phyloP scores from a whole-genome alignment of 768 basidiomycete genomes.

The Panaeolus papilionaceus region DNA sequence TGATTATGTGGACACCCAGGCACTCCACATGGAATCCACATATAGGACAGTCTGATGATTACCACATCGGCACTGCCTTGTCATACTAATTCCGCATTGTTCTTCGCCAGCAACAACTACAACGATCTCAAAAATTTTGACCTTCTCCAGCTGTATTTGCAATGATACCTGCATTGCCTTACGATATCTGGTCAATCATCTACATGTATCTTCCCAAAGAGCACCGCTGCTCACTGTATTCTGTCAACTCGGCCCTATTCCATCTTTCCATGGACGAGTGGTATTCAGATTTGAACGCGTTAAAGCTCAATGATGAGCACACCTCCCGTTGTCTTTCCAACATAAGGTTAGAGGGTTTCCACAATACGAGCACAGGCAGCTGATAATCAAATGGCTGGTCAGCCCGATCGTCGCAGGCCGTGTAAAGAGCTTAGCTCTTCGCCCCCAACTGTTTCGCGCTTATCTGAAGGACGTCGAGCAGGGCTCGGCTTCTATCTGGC shows the following conservation, averaged over 20 bases:
- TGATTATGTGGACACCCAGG: background rate
- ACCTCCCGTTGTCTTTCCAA: slow-evolving; percentile 18
- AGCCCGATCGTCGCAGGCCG: slow-evolving; percentile 14
- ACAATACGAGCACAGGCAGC: background rate
- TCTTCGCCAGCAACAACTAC: background rate
- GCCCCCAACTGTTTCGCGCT: slow-evolving; percentile 22
- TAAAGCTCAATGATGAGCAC: slow-evolving; percentile 17
- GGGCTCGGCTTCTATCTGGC: background rate
- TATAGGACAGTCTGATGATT: background rate
- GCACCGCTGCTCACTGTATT: slow-evolving; percentile 26
- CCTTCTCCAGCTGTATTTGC: background rate
- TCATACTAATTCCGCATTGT: background rate
- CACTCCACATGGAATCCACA: background rate
- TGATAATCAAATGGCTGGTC: background rate
- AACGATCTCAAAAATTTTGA: background rate
- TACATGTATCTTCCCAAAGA: slow-evolving; percentile 31
- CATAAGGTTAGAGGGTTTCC: slow-evolving; percentile 20
- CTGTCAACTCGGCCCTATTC: slow-evolving; percentile 36
- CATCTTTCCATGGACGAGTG: slow-evolving; percentile 29
- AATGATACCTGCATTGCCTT: slow-evolving; percentile 21
- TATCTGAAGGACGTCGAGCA: background rate
- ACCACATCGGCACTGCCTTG: background rate
- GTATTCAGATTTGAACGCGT: slow-evolving; percentile 22
- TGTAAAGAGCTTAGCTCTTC: slow-evolving; percentile 19
- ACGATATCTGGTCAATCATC: slow-evolving; percentile 38